Conservation (phyloP, 2,329 filamentous ascomycete genomes). For the Aspergillus oerlinghausenensis region DNA sequence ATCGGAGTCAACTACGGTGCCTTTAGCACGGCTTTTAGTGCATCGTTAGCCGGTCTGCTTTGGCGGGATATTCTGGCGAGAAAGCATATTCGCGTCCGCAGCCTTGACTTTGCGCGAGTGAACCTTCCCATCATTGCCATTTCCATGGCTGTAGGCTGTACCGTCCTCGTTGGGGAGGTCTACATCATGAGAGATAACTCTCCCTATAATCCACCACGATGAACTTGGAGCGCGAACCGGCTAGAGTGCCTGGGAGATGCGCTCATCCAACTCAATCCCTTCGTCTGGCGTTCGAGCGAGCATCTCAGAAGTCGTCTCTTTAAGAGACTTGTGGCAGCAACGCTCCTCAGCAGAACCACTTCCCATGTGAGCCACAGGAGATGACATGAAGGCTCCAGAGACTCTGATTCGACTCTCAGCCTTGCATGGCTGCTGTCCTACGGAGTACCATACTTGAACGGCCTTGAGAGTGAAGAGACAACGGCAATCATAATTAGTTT, state of each 20-base stretch:
- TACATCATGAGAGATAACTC: constrained; percentile 44
- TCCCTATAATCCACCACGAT: not conserved
- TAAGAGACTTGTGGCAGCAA: not conserved
- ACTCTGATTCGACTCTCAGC: not conserved
- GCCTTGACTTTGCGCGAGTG: constrained; percentile 62
- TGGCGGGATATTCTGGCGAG: constrained; percentile 67
- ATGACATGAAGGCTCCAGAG: not conserved
- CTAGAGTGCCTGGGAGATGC: not conserved
- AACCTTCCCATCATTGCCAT: constrained; percentile 69
- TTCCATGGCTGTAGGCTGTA: constrained; percentile 60
- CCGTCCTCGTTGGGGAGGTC: constrained; percentile 59
- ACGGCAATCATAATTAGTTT: not conserved
- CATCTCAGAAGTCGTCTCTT: not conserved
- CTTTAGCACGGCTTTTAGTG: constrained; percentile 68
- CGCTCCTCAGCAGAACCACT: not conserved
- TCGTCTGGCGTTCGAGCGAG: not conserved
- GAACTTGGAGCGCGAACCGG: not conserved
- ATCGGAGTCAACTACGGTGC: constrained; percentile 71
- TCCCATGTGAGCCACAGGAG: not conserved
- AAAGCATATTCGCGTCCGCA: constrained; percentile 63
- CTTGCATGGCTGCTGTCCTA: not conserved
- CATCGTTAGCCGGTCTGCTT: constrained; percentile 65
- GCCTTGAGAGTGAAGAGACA: not conserved
- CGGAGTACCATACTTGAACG: not conserved
- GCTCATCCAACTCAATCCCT: not conserved